A percentile compares a stretch with the other conserved stretches of the same genome.
These are phyloP conservation scores for Bolboschoenus planiculmis DNA, from an alignment of 176 grass and related monocot genomes.

Conservation along the genomic window DNA sequence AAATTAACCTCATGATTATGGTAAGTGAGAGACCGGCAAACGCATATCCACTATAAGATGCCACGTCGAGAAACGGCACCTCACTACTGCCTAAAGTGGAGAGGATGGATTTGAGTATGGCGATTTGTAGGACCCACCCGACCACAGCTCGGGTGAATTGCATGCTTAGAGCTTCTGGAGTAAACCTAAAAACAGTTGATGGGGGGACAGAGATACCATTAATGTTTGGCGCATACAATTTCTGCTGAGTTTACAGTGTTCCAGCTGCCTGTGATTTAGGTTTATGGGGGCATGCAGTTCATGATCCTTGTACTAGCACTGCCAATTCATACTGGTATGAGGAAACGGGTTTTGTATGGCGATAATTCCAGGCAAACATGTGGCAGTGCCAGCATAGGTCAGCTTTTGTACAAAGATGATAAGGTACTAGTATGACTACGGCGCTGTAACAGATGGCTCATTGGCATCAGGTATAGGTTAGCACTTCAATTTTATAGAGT, in stretches of 20 bases:
- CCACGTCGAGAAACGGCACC: constrained; percentile 72
- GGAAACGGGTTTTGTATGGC: neutral
- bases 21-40: constrained; percentile 53
- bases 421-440: neutral
- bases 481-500: neutral
- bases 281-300: neutral
- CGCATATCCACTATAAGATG: constrained; percentile 66
- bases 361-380: neutral
- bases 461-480: neutral
- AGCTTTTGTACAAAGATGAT: neutral
- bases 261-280: neutral
- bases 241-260: neutral
- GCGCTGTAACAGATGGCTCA: neutral
- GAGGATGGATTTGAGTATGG: constrained; percentile 55
- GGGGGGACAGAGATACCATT: neutral
- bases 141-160: constrained; percentile 64
- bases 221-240: neutral
- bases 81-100: constrained; percentile 68
- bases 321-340: neutral
- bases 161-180: constrained; percentile 72
- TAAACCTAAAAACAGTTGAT: constrained; percentile 44
- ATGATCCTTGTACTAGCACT: neutral
- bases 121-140: constrained; percentile 67
- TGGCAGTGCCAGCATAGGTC: neutral
- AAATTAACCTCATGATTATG: constrained; percentile 39